Conservation (phyloP, 345 rosid genomes). For the Hirschfeldia incana region DNA sequence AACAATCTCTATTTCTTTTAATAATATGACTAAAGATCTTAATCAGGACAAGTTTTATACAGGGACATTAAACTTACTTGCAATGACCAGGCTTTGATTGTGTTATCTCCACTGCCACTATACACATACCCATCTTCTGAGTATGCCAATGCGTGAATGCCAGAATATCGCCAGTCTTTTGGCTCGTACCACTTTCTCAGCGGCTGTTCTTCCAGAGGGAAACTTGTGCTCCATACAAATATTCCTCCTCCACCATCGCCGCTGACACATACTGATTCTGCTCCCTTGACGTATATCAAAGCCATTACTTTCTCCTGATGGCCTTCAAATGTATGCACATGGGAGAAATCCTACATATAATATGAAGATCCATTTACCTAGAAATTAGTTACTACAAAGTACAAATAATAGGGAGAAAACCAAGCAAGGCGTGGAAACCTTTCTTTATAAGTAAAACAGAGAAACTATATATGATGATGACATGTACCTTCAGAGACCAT, state of each 20-base stretch:
- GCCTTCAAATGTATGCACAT: slow-evolving; percentile 73
- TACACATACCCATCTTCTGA: slow-evolving; percentile 66
- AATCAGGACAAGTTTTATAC: not conserved
- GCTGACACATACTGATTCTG: slow-evolving; percentile 65
- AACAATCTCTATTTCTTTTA: slow-evolving; percentile 7
- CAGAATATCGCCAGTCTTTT: slow-evolving; percentile 95
- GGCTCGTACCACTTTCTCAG: slow-evolving; percentile 78
- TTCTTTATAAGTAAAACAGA: slow-evolving; percentile 12
- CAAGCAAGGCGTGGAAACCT: slow-evolving; percentile 4
- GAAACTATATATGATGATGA: slow-evolving; percentile 2
- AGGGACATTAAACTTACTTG: slow-evolving; percentile 48
- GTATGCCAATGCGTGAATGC: slow-evolving; percentile 73
- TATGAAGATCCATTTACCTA: slow-evolving; percentile 10
- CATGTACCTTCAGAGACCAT: slow-evolving; percentile 85
- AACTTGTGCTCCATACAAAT: slow-evolving; percentile 63
- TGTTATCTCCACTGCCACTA: slow-evolving; percentile 90
- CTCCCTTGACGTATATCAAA: slow-evolving; percentile 63
- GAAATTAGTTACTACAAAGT: not conserved
- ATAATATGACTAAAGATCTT: slow-evolving; percentile 1
- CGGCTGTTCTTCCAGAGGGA: slow-evolving; percentile 63
- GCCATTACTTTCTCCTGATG: slow-evolving; percentile 88
- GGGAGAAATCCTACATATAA: slow-evolving; percentile 74
- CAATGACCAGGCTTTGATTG: slow-evolving; percentile 84
- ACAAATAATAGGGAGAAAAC: slow-evolving; percentile 7
- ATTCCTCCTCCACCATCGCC: slow-evolving; percentile 91